Base-by-base conservation (phyloP, 106 monocot genomes). In the Allium cepa region DNA sequence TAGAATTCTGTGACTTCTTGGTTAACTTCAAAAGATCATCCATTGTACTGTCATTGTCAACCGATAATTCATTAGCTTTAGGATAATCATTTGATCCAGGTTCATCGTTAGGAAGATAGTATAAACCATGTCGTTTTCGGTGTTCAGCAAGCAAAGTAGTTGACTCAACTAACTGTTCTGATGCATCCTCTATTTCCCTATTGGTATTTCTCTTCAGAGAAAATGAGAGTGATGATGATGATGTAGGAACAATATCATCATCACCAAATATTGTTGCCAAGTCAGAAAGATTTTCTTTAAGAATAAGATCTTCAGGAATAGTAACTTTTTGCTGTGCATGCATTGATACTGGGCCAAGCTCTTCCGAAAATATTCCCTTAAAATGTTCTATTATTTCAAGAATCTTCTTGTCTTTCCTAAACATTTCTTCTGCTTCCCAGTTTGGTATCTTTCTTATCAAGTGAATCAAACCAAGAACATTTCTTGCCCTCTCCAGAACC, bases 51-150 rank as follows among this genome's bases (percentile, higher is more conserved):
- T 50, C 74, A n/a, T 58, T 56, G 74, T 64, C 59, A 17, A 46
- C 69, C 13, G 80, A 60, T 12, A 59, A 53, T 0, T 92, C 89
- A 45, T 83, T 87, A 55, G 78, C 92, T 47, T 26, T 80, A 10
- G 97, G 97, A 67, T 82, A 92, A 46, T 85, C 87, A 59, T 75
- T 81, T 15, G 71, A 52, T 47, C 76, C 91, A 70, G 64, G 63
- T 58, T 79, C 81, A 49, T 77, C 75, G 66, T 73, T 86, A 61
- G 84, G 69, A 73, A 99, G 86, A 71, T 99, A 99, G 77, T 84
- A 92, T 36, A 99, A 63, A 16, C 80, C 97, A 75, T 99, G 88
- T 49, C 79, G 72, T 57, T 85, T 92, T 48, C 97, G 84, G 53
- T 92, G 97, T 46, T 99, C 87, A 64, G 80, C 72, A 62, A 88